Evolutionary conservation across 371 early-diverging fungal species (phyloP).

Genomic region (Zychaea mexicana): DNA sequence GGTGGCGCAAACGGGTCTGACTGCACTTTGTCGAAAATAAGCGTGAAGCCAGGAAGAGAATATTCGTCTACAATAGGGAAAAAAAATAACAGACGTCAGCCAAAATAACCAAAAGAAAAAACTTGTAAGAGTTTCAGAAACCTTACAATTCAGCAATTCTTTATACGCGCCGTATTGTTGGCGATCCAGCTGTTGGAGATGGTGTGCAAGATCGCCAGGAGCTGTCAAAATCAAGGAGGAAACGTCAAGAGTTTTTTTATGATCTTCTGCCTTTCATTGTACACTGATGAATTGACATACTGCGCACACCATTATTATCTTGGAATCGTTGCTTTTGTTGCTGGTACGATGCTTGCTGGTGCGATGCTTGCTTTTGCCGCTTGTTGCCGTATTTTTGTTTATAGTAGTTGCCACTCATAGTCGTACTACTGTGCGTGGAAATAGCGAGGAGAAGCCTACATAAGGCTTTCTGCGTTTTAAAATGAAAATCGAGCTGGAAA

Average conservation of each 20-base stretch:
- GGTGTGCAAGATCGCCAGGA: not conserved
- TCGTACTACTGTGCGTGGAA: too few relatives aligned
- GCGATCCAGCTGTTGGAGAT: not conserved
- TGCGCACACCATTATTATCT: too few relatives aligned
- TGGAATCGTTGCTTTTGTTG: too few relatives aligned
- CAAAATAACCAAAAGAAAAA: not conserved
- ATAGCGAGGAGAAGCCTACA: too few relatives aligned
- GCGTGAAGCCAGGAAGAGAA: slow-evolving; percentile 19
- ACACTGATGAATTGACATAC: too few relatives aligned
- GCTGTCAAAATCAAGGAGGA: not conserved
- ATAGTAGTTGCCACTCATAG: slow-evolving; percentile 1
- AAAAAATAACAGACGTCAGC: too few relatives aligned
- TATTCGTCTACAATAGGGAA: not conserved
- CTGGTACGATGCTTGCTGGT: not conserved
- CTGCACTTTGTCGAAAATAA: slow-evolving; percentile 39
- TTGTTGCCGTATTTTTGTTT: slow-evolving; percentile 8
- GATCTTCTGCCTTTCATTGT: too few relatives aligned
- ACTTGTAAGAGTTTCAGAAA: too few relatives aligned
- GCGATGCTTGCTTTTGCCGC: not conserved
- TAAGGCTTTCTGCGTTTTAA: too few relatives aligned
- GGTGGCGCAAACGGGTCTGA: slow-evolving; percentile 53
- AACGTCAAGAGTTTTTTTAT: too few relatives aligned
- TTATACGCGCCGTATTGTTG: not conserved
- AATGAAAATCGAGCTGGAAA: too few relatives aligned
- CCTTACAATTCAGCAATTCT: not conserved